Base-by-base conservation (phyloP, 1,284 basidiomycete genomes). In the Tilletiaria anomala region DNA sequence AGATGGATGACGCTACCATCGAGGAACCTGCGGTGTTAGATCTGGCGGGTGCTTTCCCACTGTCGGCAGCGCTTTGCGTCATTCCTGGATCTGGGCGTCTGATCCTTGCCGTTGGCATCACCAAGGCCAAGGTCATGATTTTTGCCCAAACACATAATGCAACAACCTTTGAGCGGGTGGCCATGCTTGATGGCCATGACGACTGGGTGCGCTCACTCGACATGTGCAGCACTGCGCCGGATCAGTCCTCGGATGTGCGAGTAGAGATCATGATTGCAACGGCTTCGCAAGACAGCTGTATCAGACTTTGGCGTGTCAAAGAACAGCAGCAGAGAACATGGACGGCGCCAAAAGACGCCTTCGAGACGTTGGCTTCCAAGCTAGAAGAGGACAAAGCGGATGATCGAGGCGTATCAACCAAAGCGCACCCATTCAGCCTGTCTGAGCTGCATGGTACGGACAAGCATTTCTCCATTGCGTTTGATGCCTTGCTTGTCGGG, bases 161-260 rank as follows among this genome's bases (percentile, higher is more conserved):
- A 2, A 23, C 36, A 15, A 18, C 42, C 6, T 60, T 58, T 39
- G 26, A 44, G 17, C 45, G 46, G 34, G 48, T 51, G 20, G 47
- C 56, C 26, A 35, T 42, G 5, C 42, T 65, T 10, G 50, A 54
- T 15, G 63, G 63, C 2, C 63, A 65, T 47, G 56, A 60, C 32
- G 63, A 65, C 40, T 65, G 63, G 63, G 52, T 64, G 21, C 54
- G 60, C 14, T 60, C 61, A 10, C 34, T 65, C 5, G 63, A 64
- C 36, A 53, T 59, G 21, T 49, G 45, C 39, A 44, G 39, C 16
- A 49, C 50, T 5, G 22, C 21, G 35, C 31, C 12, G 35, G 35
- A 12, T 17, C 38, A 24, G 45, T 41, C 14, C 18, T 38, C 11
- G 24, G 33, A 5, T 19, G 32, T 15, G 12, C 26, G 40, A n/a